phyloP scores from a whole-genome alignment of 1,139 yeast genomes.

The Sugiyamaella japonica region DNA sequence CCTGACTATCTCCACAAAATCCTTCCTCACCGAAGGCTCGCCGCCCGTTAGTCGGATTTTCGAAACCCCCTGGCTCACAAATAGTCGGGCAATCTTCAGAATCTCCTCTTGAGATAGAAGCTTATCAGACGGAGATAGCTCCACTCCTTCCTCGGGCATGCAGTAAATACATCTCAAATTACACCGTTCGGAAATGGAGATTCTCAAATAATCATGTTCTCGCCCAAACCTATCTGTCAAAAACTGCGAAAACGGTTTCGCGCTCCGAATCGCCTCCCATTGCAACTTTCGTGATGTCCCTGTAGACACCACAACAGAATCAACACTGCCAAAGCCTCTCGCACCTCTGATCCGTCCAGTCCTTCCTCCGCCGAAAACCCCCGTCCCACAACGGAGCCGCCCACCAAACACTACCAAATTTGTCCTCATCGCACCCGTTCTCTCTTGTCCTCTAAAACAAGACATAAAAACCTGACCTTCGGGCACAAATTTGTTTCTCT shows the following conservation, averaged over 20 bases:
- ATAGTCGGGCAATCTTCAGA: constrained; percentile 43
- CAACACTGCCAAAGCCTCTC: not conserved
- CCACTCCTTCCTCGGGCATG: constrained; percentile 57
- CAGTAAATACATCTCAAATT: constrained; percentile 53
- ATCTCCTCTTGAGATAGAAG: constrained; percentile 48
- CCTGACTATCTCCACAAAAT: constrained; percentile 46
- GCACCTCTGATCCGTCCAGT: not conserved
- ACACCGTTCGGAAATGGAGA: constrained; percentile 52
- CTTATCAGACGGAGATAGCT: constrained; percentile 44
- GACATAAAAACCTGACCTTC: no score
- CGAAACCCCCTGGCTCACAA: constrained; percentile 49
- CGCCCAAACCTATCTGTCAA: constrained; percentile 48
- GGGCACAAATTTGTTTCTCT: no score
- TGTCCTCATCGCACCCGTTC: no score
- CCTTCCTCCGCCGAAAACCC: not conserved
- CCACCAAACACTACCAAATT: no score
- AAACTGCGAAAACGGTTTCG: constrained; percentile 44
- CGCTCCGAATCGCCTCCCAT: constrained; percentile 32
- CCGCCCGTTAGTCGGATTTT: constrained; percentile 56
- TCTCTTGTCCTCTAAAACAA: no score
- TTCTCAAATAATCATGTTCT: constrained; percentile 50
- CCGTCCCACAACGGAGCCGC: not conserved
- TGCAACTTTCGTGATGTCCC: constrained; percentile 10
- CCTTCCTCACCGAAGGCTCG: constrained; percentile 54
- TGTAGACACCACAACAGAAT: not conserved